These are phyloP conservation scores for Abrus pulchellus DNA, from an alignment of 306 rosid species.

Conservation along the genomic window DNA sequence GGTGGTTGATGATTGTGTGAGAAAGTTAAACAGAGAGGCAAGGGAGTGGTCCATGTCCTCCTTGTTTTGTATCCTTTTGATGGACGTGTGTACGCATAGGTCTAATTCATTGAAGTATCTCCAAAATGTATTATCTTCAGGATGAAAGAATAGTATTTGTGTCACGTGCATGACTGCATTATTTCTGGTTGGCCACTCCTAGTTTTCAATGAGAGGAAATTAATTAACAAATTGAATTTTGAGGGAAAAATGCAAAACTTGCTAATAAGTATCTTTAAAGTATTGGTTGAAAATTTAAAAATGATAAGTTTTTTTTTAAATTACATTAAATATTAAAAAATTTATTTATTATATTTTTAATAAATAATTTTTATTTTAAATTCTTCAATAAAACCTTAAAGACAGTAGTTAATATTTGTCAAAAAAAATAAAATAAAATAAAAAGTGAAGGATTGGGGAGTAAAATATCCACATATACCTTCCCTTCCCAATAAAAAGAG, in stretches of 20 bases:
- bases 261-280: too few relatives aligned
- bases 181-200: conserved; percentile 68
- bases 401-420: too few relatives aligned
- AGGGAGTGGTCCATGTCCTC: conserved; percentile 51
- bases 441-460: conserved; percentile 10
- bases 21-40: conserved; percentile 27
- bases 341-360: too few relatives aligned
- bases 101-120: conserved; percentile 42
- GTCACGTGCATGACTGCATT: conserved; percentile 80
- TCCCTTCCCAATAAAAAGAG: conserved; percentile 70
- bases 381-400: too few relatives aligned
- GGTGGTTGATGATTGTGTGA: conserved; percentile 38
- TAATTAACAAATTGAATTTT: conserved; percentile 21
- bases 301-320: too few relatives aligned
- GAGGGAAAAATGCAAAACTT: neutral
- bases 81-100: conserved; percentile 38
- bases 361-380: too few relatives aligned
- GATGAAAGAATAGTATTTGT: conserved; percentile 47
- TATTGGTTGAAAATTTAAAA: too few relatives aligned
- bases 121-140: conserved; percentile 43
- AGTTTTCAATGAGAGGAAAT: conserved; percentile 43
- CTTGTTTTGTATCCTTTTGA: conserved; percentile 35
- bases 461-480: conserved; percentile 58
- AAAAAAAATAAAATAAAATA: neutral
- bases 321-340: too few relatives aligned